A percentile compares a stretch with the other conserved stretches of the same genome.
These are phyloP conservation scores for Trebouxia gelatinosa DNA, from an alignment of 163 green algal genomes.

Conservation along the genomic window DNA sequence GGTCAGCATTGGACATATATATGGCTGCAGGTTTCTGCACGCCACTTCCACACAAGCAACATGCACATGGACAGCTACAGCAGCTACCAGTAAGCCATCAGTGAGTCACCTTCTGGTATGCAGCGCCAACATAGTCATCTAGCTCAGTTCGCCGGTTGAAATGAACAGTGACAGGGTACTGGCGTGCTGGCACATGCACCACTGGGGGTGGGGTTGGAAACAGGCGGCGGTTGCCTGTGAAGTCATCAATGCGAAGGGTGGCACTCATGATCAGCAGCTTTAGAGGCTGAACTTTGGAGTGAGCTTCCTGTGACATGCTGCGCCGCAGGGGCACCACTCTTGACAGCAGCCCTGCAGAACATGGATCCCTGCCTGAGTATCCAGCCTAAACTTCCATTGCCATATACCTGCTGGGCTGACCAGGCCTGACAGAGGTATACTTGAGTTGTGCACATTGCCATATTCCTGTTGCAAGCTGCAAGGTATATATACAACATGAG, in stretches of 20 bases:
- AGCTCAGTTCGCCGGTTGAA: slow-evolving; percentile 86
- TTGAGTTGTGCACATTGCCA: too few species aligned
- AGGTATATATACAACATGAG: too few species aligned
- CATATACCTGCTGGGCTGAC: too few species aligned
- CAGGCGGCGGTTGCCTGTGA: slow-evolving; percentile 76
- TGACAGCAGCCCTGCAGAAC: slow-evolving; percentile 79
- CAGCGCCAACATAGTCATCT: slow-evolving; percentile 76
- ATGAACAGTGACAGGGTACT: slow-evolving; percentile 94
- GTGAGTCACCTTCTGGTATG: slow-evolving; percentile 63
- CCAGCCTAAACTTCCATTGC: too few species aligned
- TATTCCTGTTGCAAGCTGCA: too few species aligned
- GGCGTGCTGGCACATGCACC: slow-evolving; percentile 80
- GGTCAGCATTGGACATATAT: too few species aligned
- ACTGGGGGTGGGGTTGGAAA: slow-evolving; percentile 69
- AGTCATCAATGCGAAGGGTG: slow-evolving; percentile 85
- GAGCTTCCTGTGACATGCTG: slow-evolving; percentile 38
- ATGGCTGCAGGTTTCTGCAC: too few species aligned
- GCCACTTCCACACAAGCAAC: too few species aligned
- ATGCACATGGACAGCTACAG: too few species aligned
- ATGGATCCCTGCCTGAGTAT: too few species aligned
- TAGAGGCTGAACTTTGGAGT: slow-evolving; percentile 54
- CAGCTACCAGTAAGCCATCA: slow-evolving; percentile 5
- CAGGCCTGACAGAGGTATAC: too few species aligned
- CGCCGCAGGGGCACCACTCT: slow-evolving; percentile 78
- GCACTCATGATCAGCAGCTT: slow-evolving; percentile 98